Base-by-base conservation (phyloP, 768 basidiomycete species). In the Trametes gibbosa region DNA sequence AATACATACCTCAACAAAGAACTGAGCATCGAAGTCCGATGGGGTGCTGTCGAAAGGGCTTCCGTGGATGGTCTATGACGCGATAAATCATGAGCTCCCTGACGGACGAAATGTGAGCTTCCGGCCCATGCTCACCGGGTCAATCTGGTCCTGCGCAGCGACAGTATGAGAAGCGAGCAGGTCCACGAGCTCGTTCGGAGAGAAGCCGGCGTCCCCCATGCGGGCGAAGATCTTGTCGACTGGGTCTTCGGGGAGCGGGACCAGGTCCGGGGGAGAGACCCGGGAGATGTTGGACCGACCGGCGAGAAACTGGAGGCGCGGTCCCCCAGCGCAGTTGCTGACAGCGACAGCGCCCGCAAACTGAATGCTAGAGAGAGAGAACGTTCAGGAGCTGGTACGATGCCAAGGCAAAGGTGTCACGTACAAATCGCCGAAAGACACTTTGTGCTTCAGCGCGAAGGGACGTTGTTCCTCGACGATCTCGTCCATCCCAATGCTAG, bases 401-500 rank as follows among this genome's bases (percentile, higher is more conserved):
- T n/a, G 46, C 13, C 19, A 34, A 35, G 25, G 13, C 40, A 39
- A n/a, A n/a, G 9, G 8, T 14, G n/a, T 32, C n/a, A 50, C 59
- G 24, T 50, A 61, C 59, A 61, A 61, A 49, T 61, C 60, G 25
- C 60, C 60, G 43, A 55, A 50, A 32, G 60, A 55, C 5, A 61
- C 53, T 27, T 48, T 46, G 50, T 61, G 60, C 23, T 35, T 51
- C 27, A 55, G 41, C n/a, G 53, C 48, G 60, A 61, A 61, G 23
- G 54, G 60, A n/a, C 47, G 46, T 34, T 61, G 60, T 41, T 49
- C 60, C 25, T 56, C 53, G 48, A 55, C 60, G 32, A 62, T 62
- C 29, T 75, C 77, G 59, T 79, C 76, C 63, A 68, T 63, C 24
- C 80, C 80, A 29, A 61, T 61, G 64, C 81, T 81, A 5, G 79